Conservation (phyloP, 1,284 basidiomycete species). For the Apiotrichum akiyoshidainum region DNA sequence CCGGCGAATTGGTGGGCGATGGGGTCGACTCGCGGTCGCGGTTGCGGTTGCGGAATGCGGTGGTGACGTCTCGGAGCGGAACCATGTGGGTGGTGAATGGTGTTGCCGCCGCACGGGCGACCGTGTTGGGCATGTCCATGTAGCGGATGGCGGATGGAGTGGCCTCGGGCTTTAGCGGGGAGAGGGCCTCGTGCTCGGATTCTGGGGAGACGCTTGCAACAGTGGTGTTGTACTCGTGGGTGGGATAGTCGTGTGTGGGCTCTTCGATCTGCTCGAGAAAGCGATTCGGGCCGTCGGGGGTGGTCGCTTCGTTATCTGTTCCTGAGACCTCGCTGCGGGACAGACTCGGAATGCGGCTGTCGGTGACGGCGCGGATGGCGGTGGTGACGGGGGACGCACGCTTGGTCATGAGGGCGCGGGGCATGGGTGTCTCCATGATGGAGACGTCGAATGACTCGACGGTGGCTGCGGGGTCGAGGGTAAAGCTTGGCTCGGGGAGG, state of each 20-base stretch:
- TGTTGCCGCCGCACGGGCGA: conserved; percentile 16
- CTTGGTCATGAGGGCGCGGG: neutral
- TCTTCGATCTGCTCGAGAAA: conserved; percentile 5
- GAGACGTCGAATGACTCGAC: conserved; percentile 1
- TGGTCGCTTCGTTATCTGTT: conserved; percentile 38
- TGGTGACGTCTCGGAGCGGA: conserved; percentile 32
- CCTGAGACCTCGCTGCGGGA: conserved; percentile 40
- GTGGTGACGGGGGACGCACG: neutral
- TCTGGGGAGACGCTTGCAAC: neutral
- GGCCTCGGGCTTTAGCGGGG: neutral
- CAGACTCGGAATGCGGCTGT: conserved; percentile 38
- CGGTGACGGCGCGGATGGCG: neutral
- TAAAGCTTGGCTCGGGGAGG: neutral
- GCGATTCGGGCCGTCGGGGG: conserved; percentile 34
- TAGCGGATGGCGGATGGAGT: conserved; percentile 17
- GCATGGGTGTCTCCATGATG: conserved; percentile 9
- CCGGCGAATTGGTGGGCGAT: conserved; percentile 5
- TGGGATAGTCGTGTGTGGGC: conserved; percentile 1
- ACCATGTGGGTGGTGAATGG: conserved; percentile 9
- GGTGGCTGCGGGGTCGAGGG: no score
- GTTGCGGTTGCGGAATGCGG: conserved; percentile 13
- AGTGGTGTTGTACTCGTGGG: neutral
- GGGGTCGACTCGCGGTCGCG: conserved; percentile 23
- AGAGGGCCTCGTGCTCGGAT: neutral
- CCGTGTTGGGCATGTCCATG: conserved; percentile 21